Percentiles rank a stretch among this genome's conserved stretches.
These are phyloP conservation scores for Circinella minor DNA, from an alignment of 371 early-diverging fungal species.

Conservation along the genomic window DNA sequence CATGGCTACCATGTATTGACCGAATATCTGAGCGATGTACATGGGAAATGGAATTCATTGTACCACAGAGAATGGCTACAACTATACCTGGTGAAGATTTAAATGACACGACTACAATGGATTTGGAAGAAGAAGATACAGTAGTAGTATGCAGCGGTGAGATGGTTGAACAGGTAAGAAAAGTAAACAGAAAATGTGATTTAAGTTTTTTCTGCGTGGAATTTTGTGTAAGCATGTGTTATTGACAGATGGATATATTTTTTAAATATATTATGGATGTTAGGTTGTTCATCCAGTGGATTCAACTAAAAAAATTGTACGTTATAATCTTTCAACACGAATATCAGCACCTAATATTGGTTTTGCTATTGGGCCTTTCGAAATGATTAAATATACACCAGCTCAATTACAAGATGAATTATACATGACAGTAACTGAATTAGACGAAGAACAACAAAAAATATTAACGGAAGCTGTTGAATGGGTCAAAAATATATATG, in stretches of 20 bases:
- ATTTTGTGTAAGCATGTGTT: neutral
- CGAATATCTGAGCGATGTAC: constrained; percentile 74
- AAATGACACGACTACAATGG: constrained; percentile 29
- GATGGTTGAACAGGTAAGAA: constrained; percentile 63
- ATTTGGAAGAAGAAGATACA: constrained; percentile 55
- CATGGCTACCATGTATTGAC: constrained; percentile 93
- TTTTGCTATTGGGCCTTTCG: constrained; percentile 79
- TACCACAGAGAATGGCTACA: constrained; percentile 51
- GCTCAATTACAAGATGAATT: constrained; percentile 49
- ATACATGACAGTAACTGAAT: constrained; percentile 40
- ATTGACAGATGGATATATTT: neutral
- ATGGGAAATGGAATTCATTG: constrained; percentile 86
- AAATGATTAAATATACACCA: constrained; percentile 54
- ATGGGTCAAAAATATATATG: constrained; percentile 69
- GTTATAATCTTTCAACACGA: constrained; percentile 65
- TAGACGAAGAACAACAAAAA: constrained; percentile 57
- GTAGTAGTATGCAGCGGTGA: constrained; percentile 82
- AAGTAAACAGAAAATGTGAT: neutral
- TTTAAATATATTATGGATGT: neutral
- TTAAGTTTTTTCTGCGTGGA: too few species aligned
- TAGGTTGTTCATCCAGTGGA: constrained; percentile 65
- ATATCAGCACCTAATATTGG: constrained; percentile 75
- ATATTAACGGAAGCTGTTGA: constrained; percentile 51
- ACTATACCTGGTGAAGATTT: constrained; percentile 22
- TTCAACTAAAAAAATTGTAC: constrained; percentile 58